phyloP scores from a whole-genome alignment of 1,139 yeast species.

The Pichia sp. region DNA sequence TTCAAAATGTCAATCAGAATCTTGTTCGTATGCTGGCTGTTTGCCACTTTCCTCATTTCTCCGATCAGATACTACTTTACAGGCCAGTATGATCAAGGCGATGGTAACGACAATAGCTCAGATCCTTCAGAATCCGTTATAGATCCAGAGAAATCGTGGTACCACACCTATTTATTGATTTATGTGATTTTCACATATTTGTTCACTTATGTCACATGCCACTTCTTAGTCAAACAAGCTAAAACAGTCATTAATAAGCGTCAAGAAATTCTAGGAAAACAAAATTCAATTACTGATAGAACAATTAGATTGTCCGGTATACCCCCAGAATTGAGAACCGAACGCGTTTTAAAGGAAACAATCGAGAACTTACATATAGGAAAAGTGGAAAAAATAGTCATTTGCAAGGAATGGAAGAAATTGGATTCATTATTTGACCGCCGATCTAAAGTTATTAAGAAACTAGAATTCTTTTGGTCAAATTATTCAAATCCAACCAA shows the following conservation, averaged over 20 bases:
- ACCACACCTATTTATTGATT: conserved; percentile 58
- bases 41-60: conserved; percentile 60
- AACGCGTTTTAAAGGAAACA: conserved; percentile 63
- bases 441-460: conserved; percentile 51
- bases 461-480: conserved; percentile 76
- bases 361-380: conserved; percentile 81
- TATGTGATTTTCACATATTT: conserved; percentile 86
- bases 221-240: conserved; percentile 66
- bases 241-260: conserved; percentile 69
- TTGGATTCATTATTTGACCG: conserved; percentile 63
- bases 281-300: conserved; percentile 88
- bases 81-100: conserved; percentile 54
- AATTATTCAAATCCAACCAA: conserved; percentile 41
- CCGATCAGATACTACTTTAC: conserved; percentile 70
- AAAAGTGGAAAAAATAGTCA: conserved; percentile 67
- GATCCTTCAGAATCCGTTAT: background rate
- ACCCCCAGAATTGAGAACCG: conserved; percentile 79
- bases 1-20: conserved; percentile 71
- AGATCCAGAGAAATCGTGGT: background rate
- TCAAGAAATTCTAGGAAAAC: conserved; percentile 82
- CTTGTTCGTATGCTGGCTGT: conserved; percentile 48
- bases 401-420: conserved; percentile 83
- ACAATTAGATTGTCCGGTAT: conserved; percentile 89
- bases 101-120: conserved; percentile 24
- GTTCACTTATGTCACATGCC: conserved; percentile 69